Conservation (phyloP, 495 filamentous ascomycete species). For the Daldinia caldariorum region DNA sequence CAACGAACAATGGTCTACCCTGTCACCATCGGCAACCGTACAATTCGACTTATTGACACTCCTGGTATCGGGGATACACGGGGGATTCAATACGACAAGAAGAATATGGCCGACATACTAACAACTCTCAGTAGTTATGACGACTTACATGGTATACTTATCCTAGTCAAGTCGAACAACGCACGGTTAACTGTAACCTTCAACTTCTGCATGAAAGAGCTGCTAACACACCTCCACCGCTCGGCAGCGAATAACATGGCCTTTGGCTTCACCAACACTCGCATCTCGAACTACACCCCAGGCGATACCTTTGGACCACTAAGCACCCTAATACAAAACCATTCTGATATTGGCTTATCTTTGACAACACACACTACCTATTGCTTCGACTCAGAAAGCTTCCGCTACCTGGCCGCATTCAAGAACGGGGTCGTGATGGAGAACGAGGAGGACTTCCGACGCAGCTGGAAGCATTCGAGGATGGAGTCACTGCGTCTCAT, state of each 20-base stretch:
- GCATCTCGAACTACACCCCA: neutral
- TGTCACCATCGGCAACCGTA: neutral
- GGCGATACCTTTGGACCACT: slow-evolving; percentile 7
- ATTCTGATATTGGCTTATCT: neutral
- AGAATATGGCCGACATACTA: slow-evolving; percentile 9
- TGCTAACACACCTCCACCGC: slow-evolving; percentile 7
- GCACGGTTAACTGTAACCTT: neutral
- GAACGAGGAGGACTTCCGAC: slow-evolving; percentile 1
- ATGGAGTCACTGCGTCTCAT: neutral
- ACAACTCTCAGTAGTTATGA: neutral
- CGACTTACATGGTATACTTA: slow-evolving; percentile 3
- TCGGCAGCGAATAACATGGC: slow-evolving; percentile 1
- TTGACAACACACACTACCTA: neutral
- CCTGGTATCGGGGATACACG: slow-evolving; percentile 10
- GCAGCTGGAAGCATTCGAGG: slow-evolving; percentile 2
- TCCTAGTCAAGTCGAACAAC: slow-evolving; percentile 2
- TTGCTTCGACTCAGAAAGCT: slow-evolving; percentile 15
- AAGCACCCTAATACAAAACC: neutral
- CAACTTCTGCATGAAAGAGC: slow-evolving; percentile 5
- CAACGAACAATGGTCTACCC: slow-evolving; percentile 1
- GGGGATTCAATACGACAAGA: slow-evolving; percentile 7
- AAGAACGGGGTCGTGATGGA: slow-evolving; percentile 1
- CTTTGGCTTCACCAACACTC: slow-evolving; percentile 4
- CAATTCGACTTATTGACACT: slow-evolving; percentile 4
- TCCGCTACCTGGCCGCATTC: slow-evolving; percentile 13